A percentile compares a stretch with the other conserved stretches of the same genome.
Conservation (phyloP, 176 grass and related monocot species). For the Aegilops umbellulata region DNA sequence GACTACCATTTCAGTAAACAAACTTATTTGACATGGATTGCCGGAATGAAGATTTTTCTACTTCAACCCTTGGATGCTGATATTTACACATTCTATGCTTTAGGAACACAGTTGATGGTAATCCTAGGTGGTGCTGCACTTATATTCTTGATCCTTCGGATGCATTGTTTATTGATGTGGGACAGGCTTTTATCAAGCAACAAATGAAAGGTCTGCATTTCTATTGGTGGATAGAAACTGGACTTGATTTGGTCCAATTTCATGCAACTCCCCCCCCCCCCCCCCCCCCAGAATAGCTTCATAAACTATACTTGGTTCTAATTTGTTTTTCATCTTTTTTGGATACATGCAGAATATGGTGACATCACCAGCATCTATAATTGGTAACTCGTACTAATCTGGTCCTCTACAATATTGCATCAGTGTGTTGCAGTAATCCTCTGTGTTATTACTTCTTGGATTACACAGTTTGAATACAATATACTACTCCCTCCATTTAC, state of each 20-base stretch:
- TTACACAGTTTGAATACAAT: not conserved
- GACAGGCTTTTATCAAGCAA: constrained; percentile 82
- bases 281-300: constrained; percentile 11
- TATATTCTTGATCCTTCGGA: constrained; percentile 97
- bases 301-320: constrained; percentile 16
- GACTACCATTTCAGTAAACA: constrained; percentile 18
- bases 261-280: not conserved
- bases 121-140: constrained; percentile 87
- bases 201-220: constrained; percentile 71
- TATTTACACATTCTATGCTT: constrained; percentile 38
- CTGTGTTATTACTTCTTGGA: constrained; percentile 16
- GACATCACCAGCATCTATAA: constrained; percentile 93
- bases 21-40: constrained; percentile 10
- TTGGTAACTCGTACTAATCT: constrained; percentile 61
- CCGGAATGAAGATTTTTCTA: not conserved
- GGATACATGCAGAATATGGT: constrained; percentile 72
- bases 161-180: constrained; percentile 89
- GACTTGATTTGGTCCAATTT: constrained; percentile 25
- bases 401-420: constrained; percentile 6
- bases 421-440: not conserved
- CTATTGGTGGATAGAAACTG: constrained; percentile 5
- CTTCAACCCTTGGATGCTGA: constrained; percentile 4
- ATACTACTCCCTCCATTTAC: not conserved
- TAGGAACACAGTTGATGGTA: constrained; percentile 95
- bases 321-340: constrained; percentile 25